Conservation (phyloP, 164 flowering plant species). For the Aristolochia californica region DNA sequence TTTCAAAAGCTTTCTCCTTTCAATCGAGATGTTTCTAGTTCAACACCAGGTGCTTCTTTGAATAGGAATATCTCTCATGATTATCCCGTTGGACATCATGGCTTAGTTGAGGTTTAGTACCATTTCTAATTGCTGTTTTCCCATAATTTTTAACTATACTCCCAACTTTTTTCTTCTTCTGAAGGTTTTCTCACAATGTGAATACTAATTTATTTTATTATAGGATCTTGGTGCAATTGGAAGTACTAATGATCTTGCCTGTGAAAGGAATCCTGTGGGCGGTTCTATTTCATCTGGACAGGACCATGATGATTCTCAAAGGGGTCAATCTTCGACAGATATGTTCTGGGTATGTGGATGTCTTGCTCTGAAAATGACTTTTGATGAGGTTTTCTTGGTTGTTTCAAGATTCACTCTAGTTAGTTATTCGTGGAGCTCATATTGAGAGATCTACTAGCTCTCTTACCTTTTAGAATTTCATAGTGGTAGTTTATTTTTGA, state of each 20-base stretch:
- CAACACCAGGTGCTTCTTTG: slow-evolving; percentile 18
- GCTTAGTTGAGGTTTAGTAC: slow-evolving; percentile 32
- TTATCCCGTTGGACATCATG: slow-evolving; percentile 14
- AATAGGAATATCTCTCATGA: slow-evolving; percentile 14
- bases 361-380: not conserved
- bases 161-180: not conserved
- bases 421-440: not conserved
- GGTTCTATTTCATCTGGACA: slow-evolving; percentile 21
- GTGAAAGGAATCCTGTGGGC: slow-evolving; percentile 18
- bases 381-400: not conserved
- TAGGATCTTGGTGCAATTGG: slow-evolving; percentile 38
- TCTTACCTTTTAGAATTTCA: not conserved
- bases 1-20: slow-evolving; percentile 38
- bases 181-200: not conserved
- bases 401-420: not conserved
- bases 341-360: slow-evolving; percentile 66
- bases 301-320: slow-evolving; percentile 22
- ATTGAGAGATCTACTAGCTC: not conserved
- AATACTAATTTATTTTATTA: slow-evolving; percentile 9
- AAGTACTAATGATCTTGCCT: slow-evolving; percentile 10
- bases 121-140: not conserved
- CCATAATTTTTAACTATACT: not conserved
- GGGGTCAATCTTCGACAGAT: slow-evolving; percentile 49
- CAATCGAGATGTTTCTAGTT: slow-evolving; percentile 11
- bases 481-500: not conserved